phyloP scores from a whole-genome alignment of 140 eudicot genomes.

The Anethum foeniculum region DNA sequence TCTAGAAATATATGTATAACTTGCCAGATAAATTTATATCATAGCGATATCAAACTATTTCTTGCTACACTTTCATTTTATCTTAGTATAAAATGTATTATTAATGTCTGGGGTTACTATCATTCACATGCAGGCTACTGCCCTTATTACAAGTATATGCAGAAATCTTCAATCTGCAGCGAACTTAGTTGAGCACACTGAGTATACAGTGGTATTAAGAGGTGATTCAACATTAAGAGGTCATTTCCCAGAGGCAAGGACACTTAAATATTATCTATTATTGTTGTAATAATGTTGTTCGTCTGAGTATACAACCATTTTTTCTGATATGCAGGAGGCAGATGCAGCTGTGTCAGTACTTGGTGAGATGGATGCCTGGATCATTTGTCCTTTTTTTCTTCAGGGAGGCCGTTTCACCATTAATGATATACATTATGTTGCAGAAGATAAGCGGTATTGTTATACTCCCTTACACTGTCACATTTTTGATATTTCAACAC shows the following conservation, averaged over 20 bases:
- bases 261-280: background rate
- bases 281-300: conserved; percentile 5
- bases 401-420: conserved; percentile 98
- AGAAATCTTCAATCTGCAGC: conserved; percentile 63
- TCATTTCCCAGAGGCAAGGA: conserved; percentile 93
- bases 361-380: conserved; percentile 98
- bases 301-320: background rate
- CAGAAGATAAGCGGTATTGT: conserved; percentile 71
- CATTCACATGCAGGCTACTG: conserved; percentile 57
- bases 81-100: background rate
- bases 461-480: conserved; percentile 3
- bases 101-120: background rate
- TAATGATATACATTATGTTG: conserved; percentile 85
- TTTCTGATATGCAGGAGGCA: conserved; percentile 55
- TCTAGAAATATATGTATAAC: too few species aligned
- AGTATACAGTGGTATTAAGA: conserved; percentile 92
- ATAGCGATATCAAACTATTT: background rate
- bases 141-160: conserved; percentile 65
- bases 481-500: conserved; percentile 1
- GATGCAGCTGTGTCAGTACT: conserved; percentile 93
- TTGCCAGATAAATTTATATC: background rate
- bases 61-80: background rate
- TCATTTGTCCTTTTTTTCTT: conserved; percentile 92
- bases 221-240: conserved; percentile 99
- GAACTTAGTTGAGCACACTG: conserved; percentile 44